Conservation (phyloP, 208 protist genomes). For the Leptomonas seymouri region DNA sequence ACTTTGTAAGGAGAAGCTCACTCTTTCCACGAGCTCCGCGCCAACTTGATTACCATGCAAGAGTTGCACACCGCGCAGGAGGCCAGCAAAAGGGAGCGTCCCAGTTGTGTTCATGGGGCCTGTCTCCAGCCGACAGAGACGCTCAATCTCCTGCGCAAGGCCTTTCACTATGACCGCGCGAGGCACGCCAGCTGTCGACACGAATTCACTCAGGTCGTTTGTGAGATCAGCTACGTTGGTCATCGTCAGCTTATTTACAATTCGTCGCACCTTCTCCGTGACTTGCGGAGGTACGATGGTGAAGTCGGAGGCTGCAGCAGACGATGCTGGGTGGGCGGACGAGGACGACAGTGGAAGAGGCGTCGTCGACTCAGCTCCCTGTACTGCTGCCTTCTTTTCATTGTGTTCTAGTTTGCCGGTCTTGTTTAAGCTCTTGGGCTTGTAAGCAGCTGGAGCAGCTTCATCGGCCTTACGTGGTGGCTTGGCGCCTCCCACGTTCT, state of each 20-base stretch:
- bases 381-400: neutral
- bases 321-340: neutral
- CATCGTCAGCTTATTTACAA: constrained; percentile 81
- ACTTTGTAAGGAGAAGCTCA: constrained; percentile 47
- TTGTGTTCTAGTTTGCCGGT: neutral
- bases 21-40: constrained; percentile 65
- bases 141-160: constrained; percentile 56
- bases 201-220: constrained; percentile 57
- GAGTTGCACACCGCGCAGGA: constrained; percentile 79
- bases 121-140: constrained; percentile 58
- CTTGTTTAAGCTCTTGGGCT: constrained; percentile 7
- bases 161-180: constrained; percentile 59
- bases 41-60: constrained; percentile 70
- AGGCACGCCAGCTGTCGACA: constrained; percentile 39
- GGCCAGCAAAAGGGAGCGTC: constrained; percentile 72
- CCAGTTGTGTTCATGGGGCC: constrained; percentile 58
- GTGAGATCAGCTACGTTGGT: constrained; percentile 75
- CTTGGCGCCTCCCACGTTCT: neutral
- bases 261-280: constrained; percentile 44
- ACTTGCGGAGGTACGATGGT: constrained; percentile 34
- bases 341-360: neutral
- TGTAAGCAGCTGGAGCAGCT: neutral
- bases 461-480: neutral
- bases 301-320: neutral
- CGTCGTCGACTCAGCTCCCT: neutral